A percentile compares a stretch with the other conserved stretches of the same genome.
Evolutionary conservation across 495 filamentous ascomycete genomes (phyloP).

Genomic region (Penicillium paxilli): DNA sequence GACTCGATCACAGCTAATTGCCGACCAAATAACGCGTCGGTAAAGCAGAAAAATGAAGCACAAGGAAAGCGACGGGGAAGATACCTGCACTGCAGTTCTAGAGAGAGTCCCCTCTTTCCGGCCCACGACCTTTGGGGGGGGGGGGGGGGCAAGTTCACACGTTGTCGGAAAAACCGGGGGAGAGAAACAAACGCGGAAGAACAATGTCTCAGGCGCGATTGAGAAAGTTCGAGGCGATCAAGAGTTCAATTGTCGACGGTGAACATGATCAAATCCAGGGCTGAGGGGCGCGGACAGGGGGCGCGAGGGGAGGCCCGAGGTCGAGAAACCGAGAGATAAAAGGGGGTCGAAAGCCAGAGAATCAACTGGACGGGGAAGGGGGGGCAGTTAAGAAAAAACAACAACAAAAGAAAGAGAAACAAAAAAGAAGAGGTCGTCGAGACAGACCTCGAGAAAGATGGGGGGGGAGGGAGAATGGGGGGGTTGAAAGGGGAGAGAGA

Average conservation of each 20-base stretch:
- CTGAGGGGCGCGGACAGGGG: conserved; percentile 63
- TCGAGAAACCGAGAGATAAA: conserved; percentile 41
- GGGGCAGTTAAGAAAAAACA: conserved; percentile 9
- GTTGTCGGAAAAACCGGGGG: conserved; percentile 18
- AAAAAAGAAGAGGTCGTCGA: conserved; percentile 8
- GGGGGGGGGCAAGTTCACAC: too few species aligned
- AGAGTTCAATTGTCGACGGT: conserved; percentile 54
- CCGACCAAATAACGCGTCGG: conserved; percentile 48
- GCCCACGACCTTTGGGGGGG: conserved; percentile 12
- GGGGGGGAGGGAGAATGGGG: neutral
- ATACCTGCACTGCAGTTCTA: conserved; percentile 43
- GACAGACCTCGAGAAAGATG: neutral
- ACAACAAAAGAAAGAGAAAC: conserved; percentile 14
- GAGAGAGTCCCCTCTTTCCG: conserved; percentile 20
- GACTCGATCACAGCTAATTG: conserved; percentile 25
- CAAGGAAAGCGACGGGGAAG: conserved; percentile 15
- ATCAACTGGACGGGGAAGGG: neutral
- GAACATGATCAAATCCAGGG: conserved; percentile 68
- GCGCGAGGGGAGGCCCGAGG: conserved; percentile 52
- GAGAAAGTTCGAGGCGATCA: conserved; percentile 59
- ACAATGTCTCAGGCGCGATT: conserved; percentile 58
- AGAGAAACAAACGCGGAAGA: conserved; percentile 51
- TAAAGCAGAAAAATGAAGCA: conserved; percentile 4
- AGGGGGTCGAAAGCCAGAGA: conserved; percentile 34
- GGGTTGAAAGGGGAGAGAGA: neutral